Evolutionary conservation across 2,329 filamentous ascomycete genomes (phyloP), one percentile per base, ranked within the genome.

Genomic region (Ceratocystis smalleyi): DNA sequence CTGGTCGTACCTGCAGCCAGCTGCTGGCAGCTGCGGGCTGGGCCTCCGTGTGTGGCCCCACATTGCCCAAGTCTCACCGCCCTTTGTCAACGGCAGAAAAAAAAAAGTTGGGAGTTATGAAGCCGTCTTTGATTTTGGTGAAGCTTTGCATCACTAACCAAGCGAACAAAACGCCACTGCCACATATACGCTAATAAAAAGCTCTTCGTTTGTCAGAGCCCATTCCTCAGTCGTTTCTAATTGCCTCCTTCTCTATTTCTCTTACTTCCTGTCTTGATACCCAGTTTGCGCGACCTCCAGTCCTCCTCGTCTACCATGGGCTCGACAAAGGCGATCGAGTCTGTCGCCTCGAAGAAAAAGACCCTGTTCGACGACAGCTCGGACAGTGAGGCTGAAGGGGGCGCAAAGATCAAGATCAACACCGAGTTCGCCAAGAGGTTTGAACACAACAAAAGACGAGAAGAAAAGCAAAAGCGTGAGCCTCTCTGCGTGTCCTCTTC

Each of bases 361-460:
- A 77, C 71, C 35, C 74, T 84, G 40, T 78, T 86, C 60, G 81
- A 84, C 68, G 81, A 83, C 67, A 59, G 79, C n/a, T 66, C 65
- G 15, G 62, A 51, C 7, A 66, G 77, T 70, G 78, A 79, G 64
- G 78, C 77, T 17, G 77, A 80, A 63, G 75, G 75, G 10, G 76
- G 77, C 59, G 74, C 64, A 74, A 73, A 74, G 35, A 81, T 97
- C 73, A 91, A 88, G 73, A 86, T 99, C 75, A 97, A 99, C 74
- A 80, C 91, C 73, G 89, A 95, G 62, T 99, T 86, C 74, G 94
- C 94, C 54, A 84, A 83, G 69, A 82, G 89, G 49, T 97, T 96
- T 70, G 94, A 99, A 74, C 82, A 97, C 76, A 99, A 99, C 77
- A 96, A 97, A 78, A 96, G 96, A 77, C 83, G 92, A 65, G 91